Evolutionary conservation across 495 filamentous ascomycete genomes (phyloP).

Genomic region (Collariella sp.): DNA sequence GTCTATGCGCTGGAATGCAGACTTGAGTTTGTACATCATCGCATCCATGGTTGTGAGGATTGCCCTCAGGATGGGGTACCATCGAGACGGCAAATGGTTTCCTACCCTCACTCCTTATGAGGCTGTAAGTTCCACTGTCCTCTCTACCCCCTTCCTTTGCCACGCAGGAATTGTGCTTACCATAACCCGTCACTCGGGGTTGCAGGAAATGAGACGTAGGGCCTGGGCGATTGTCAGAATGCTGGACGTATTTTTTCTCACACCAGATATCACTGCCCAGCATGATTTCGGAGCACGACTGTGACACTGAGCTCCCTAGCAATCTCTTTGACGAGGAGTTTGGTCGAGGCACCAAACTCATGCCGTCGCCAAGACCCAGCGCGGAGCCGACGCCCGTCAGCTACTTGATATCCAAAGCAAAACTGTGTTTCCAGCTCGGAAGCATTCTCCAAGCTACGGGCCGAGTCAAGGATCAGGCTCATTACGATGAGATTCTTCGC

Average conservation of each 20-base stretch:
- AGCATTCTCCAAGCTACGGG: constrained; percentile 45
- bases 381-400: constrained; percentile 77
- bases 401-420: constrained; percentile 78
- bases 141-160: background rate
- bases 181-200: background rate
- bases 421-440: constrained; percentile 50
- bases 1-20: constrained; percentile 66
- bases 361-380: constrained; percentile 66
- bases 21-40: constrained; percentile 74
- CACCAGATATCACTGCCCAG: constrained; percentile 81
- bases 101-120: constrained; percentile 76
- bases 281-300: constrained; percentile 76
- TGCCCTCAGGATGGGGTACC: constrained; percentile 92
- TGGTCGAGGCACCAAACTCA: constrained; percentile 60
- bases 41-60: constrained; percentile 72
- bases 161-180: background rate
- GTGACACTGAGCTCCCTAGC: constrained; percentile 74
- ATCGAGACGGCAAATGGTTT: constrained; percentile 81
- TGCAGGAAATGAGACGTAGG: constrained; percentile 73
- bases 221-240: constrained; percentile 81
- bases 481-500: constrained; percentile 74
- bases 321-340: constrained; percentile 96
- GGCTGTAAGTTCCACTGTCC: constrained; percentile 38
- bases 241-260: constrained; percentile 77
- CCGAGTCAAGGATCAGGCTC: constrained; percentile 40